These are phyloP conservation scores for Cytospora piceae DNA, from an alignment of 2,329 filamentous ascomycete species.

Conservation along the genomic window DNA sequence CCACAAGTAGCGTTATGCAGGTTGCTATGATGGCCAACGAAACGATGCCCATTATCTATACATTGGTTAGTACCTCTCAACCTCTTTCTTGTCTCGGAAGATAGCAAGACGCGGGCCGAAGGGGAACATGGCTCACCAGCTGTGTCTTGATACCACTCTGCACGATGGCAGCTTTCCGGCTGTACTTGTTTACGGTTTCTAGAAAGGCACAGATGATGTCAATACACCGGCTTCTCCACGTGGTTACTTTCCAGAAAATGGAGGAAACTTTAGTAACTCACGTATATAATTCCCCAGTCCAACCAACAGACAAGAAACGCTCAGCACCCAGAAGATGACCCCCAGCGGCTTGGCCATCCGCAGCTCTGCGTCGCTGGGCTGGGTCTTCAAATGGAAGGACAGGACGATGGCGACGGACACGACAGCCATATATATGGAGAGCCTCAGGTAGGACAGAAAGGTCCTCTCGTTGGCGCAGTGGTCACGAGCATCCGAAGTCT, in stretches of 20 bases:
- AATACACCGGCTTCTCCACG: not conserved
- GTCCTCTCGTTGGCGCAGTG: conserved; percentile 81
- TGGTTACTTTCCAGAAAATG: not conserved
- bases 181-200: conserved; percentile 80
- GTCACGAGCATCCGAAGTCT: conserved; percentile 73
- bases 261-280: conserved; percentile 41
- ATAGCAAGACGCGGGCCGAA: not conserved
- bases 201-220: not conserved
- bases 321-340: conserved; percentile 83
- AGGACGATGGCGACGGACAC: conserved; percentile 89
- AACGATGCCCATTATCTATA: conserved; percentile 64
- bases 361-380: conserved; percentile 72
- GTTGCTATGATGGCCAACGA: conserved; percentile 67
- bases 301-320: conserved; percentile 73
- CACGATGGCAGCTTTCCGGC: conserved; percentile 76
- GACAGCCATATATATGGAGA: conserved; percentile 88
- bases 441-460: conserved; percentile 88
- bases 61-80: not conserved
- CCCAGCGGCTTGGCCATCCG: conserved; percentile 83
- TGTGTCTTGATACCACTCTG: conserved; percentile 96
- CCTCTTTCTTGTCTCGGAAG: not conserved
- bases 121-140: conserved; percentile 54
- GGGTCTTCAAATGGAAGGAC: conserved; percentile 84
- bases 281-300: conserved; percentile 88
- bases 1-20: conserved; percentile 64